Conservation (phyloP, 2,329 filamentous ascomycete genomes). For the Sarocladiaceae sp. region DNA sequence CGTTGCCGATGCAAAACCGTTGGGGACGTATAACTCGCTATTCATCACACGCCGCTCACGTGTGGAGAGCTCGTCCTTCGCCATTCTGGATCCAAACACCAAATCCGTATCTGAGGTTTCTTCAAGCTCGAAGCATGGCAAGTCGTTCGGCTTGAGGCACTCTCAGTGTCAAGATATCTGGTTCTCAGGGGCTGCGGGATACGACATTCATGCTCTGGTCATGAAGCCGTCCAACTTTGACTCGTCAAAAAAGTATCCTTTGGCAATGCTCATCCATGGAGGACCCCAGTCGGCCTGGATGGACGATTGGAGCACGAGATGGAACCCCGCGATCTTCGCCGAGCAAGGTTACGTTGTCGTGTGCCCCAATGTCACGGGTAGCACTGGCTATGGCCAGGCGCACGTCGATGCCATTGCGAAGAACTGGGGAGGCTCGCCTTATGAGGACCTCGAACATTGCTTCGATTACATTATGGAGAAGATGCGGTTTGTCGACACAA, state of each 20-base stretch:
- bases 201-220: conserved; percentile 62
- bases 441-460: conserved; percentile 71
- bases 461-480: conserved; percentile 67
- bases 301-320: conserved; percentile 73
- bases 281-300: conserved; percentile 73
- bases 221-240: conserved; percentile 64
- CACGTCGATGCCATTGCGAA: conserved; percentile 70
- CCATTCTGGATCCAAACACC: conserved; percentile 45
- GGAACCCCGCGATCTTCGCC: conserved; percentile 81
- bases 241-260: conserved; percentile 64
- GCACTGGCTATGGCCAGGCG: conserved; percentile 73
- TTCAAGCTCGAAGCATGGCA: conserved; percentile 60
- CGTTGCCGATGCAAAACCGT: conserved; percentile 44
- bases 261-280: conserved; percentile 76
- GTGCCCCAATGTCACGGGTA: conserved; percentile 76
- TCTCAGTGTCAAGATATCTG: conserved; percentile 62
- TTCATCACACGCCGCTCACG: conserved; percentile 64
- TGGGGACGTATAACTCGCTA: conserved; percentile 43
- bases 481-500: conserved; percentile 61
- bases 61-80: conserved; percentile 66
- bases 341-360: conserved; percentile 84
- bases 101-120: conserved; percentile 41
- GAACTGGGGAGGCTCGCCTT: conserved; percentile 82
- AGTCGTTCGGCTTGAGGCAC: conserved; percentile 57
- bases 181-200: conserved; percentile 58